Percentiles rank a stretch among this genome's conserved stretches.
Conservation (phyloP, 2,329 filamentous ascomycete species). For the Beauveria rudraprayagi region DNA sequence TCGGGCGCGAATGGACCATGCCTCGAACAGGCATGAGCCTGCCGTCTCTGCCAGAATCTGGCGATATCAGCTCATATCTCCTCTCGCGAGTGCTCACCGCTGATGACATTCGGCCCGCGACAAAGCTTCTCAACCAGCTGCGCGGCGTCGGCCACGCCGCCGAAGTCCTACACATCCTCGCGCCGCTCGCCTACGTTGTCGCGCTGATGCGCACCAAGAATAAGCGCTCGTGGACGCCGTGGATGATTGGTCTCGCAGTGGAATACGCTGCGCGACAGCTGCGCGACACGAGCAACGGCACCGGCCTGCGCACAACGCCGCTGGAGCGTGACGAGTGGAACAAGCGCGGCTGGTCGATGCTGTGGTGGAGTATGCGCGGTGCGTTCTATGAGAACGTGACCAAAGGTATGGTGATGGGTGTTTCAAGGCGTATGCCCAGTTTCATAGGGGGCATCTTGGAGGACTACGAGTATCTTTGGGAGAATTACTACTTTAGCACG, state of each 20-base stretch:
- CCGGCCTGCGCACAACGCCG: conserved; percentile 71
- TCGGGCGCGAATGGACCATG: conserved; percentile 72
- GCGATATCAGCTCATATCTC: conserved; percentile 80
- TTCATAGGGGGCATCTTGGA: conserved; percentile 81
- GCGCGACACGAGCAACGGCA: conserved; percentile 55
- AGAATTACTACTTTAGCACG: conserved; percentile 87
- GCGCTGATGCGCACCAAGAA: conserved; percentile 66
- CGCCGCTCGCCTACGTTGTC: conserved; percentile 78
- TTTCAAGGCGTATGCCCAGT: conserved; percentile 69
- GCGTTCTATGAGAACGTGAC: conserved; percentile 93
- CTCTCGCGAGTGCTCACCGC: conserved; percentile 85
- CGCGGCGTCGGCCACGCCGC: conserved; percentile 67
- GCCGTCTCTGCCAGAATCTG: conserved; percentile 70
- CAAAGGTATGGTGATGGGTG: conserved; percentile 61
- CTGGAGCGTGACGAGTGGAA: conserved; percentile 85
- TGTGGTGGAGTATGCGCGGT: conserved; percentile 96
- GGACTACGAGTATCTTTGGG: conserved; percentile 97
- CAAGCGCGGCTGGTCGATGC: conserved; percentile 81
- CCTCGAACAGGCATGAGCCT: conserved; percentile 84
- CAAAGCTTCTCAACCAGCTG: conserved; percentile 74
- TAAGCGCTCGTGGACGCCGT: conserved; percentile 81
- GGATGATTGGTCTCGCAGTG: conserved; percentile 76
- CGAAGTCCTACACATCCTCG: conserved; percentile 84
- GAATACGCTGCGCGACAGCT: conserved; percentile 88
- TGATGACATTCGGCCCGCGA: conserved; percentile 92